Percentiles rank a stretch among this genome's conserved stretches.
Evolutionary conservation across 805 yeast species (phyloP).

Genomic region (Myxozyma mucilagina): DNA sequence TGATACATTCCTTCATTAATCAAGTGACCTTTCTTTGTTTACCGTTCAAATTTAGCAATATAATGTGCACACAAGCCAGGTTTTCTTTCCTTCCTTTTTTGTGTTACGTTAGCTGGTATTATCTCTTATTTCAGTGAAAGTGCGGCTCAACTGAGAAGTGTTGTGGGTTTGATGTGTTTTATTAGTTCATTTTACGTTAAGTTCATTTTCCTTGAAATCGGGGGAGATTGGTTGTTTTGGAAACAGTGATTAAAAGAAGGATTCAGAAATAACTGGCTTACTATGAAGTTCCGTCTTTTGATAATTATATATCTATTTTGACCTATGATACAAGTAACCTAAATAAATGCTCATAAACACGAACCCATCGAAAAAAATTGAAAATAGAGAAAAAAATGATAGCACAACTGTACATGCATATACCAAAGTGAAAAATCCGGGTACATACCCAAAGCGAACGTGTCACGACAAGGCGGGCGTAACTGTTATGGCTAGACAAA

Average conservation of each 20-base stretch:
- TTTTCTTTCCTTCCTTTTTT: background rate
- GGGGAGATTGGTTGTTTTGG: background rate
- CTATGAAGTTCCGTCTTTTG: too few species aligned
- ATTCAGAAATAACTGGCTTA: too few species aligned
- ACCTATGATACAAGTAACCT: too few species aligned
- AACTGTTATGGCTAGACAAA: background rate
- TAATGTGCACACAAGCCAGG: too few species aligned
- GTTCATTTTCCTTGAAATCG: background rate
- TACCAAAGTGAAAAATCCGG: background rate
- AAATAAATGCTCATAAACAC: too few species aligned
- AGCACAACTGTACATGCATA: too few species aligned
- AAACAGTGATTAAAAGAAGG: background rate
- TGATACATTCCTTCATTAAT: background rate
- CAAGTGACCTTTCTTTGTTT: background rate
- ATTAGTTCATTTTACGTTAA: too few species aligned
- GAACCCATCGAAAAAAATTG: too few species aligned
- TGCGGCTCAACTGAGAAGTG: background rate
- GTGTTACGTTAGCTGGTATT: background rate
- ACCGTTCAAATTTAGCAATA: background rate
- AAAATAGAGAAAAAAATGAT: too few species aligned
- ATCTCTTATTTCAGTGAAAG: background rate
- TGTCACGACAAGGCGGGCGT: background rate
- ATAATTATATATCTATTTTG: too few species aligned
- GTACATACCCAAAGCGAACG: background rate
- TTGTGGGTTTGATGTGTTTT: background rate